These are phyloP conservation scores for Leishmania aethiopica DNA, from an alignment of 208 protist genomes.

Conservation along the genomic window DNA sequence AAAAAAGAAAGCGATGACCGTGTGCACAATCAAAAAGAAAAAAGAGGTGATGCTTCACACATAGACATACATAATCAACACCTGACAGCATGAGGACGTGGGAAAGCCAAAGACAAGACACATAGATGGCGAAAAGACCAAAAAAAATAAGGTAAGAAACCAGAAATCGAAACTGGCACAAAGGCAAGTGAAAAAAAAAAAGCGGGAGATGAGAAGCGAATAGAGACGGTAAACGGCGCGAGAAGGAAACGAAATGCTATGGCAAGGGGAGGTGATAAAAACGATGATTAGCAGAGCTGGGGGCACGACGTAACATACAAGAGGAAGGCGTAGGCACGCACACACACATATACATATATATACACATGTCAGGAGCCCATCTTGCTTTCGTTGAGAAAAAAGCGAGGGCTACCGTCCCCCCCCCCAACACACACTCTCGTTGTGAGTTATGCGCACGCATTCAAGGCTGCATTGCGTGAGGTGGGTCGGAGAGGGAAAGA, in stretches of 20 bases:
- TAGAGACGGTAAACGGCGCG: background rate
- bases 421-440: background rate
- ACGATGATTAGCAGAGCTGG: slow-evolving; percentile 1
- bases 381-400: background rate
- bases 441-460: background rate
- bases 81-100: slow-evolving; percentile 9
- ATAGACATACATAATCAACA: background rate
- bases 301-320: background rate
- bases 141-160: background rate
- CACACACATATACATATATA: background rate
- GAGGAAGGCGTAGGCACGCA: background rate
- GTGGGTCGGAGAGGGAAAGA: background rate
- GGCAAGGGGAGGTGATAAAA: slow-evolving; percentile 11
- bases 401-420: background rate
- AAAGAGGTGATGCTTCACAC: slow-evolving; percentile 1
- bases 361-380: background rate
- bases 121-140: background rate
- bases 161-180: background rate
- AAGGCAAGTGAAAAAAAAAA: background rate
- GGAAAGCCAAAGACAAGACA: background rate
- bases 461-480: background rate
- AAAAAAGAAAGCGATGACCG: background rate
- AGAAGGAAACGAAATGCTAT: slow-evolving; percentile 1
- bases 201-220: background rate
- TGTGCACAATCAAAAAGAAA: slow-evolving; percentile 11